Evolutionary conservation across 2,329 filamentous ascomycete genomes (phyloP), one percentile per base, ranked within the genome.

Genomic region (Celoporthe dispersa): DNA sequence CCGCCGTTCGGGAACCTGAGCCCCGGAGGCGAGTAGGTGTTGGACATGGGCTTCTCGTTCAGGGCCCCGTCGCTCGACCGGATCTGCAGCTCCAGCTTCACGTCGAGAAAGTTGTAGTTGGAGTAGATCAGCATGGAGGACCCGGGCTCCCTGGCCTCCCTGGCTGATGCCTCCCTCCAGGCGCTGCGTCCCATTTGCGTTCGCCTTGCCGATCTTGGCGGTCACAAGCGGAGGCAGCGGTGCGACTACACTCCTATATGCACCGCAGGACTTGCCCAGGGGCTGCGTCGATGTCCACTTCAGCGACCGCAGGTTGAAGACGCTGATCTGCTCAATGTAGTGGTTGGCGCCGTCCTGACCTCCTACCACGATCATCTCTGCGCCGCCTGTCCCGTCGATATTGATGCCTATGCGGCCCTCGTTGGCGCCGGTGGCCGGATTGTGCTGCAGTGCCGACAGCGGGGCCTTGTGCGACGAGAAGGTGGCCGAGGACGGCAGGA

Each of bases 51-150:
- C 80, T 93, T 94, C 79, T 99, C 96, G 0, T 90, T 88, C 67
- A 99, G 83, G 0, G 89, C 90, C 39, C 96, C 95, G 78, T 98
- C 94, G 1, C 93, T 88, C 11, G 92, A 85, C 66, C 96, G 89
- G 63, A 99, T 89, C 80, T 98, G 96, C 51, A 99, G 84, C 80
- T 99, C 96, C 33, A 99, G 84, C 79, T 97, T 98, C 74, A 99
- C 96, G 76, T 99, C 95, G 68, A 99, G 81, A 77, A 99, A 99
- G 80, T 99, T 98, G 81, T 99, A 99, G 79, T 99, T 99, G 33
- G 95, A 98, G 80, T 99, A 99, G 61, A 99, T 97, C 72, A 99
- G 86, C 94, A 98, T 98, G 1, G 89, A 90, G 1, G 88, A 89
- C 8, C 87, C 88, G 0, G 86, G 79, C 64, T 91, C 88, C 39